Conservation (phyloP, 257 asterid species). For the Cinchona pubescens region DNA sequence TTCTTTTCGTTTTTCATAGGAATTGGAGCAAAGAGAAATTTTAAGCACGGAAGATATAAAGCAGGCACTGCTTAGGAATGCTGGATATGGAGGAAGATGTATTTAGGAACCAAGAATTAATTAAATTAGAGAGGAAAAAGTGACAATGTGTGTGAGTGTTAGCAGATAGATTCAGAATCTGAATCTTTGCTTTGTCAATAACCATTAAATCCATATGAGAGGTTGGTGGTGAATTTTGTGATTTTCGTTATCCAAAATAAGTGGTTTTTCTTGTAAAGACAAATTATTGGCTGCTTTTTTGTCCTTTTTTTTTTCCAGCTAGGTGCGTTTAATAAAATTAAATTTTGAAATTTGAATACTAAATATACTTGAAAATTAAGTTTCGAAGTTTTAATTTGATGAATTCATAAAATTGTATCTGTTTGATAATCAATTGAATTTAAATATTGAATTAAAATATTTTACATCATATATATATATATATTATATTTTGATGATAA, state of each 20-base stretch:
- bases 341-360: no score
- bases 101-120: conserved; percentile 19
- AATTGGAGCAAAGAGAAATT: conserved; percentile 38
- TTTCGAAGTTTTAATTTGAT: no score
- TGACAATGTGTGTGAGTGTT: neutral
- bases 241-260: conserved; percentile 19
- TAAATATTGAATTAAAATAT: no score
- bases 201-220: conserved; percentile 6
- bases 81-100: conserved; percentile 73
- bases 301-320: no score
- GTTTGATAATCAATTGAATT: no score
- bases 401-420: no score
- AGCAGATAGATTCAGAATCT: conserved; percentile 17
- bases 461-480: no score
- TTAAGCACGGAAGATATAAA: conserved; percentile 59
- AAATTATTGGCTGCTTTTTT: neutral
- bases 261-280: conserved; percentile 16
- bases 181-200: conserved; percentile 6
- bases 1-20: conserved; percentile 32
- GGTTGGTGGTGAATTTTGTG: conserved; percentile 9
- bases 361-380: no score
- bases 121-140: conserved; percentile 4
- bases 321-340: no score
- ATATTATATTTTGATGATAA: no score
- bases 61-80: conserved; percentile 63